Base-by-base conservation (phyloP, 1,284 basidiomycete genomes). In the Ustilago curta region DNA sequence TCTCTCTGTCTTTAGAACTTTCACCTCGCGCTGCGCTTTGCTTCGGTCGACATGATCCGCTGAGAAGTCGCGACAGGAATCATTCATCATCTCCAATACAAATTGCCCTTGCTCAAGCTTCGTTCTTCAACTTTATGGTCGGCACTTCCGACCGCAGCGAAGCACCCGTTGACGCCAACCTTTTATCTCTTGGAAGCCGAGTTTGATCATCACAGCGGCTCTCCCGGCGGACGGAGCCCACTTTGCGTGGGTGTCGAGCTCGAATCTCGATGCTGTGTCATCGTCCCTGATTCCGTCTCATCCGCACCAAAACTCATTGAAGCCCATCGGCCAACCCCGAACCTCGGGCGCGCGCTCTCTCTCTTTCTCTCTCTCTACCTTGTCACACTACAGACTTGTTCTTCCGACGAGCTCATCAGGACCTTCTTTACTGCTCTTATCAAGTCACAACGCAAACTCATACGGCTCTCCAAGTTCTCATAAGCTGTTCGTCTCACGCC, bases 221-320 rank as follows among this genome's bases (percentile, higher is more conserved):
- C 14, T 27, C 44, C 43, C 59, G 51, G 59, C 29, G 27, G 9
- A 42, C 11, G 43, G 35, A 47, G 56, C 16, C 16, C 4, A 14
- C 50, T 52, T 37, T 27, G 25, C 31, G 35, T 57, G 29, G 37
- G 29, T 19, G 21, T 31, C 31, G 23, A 60, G 7, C 3, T 49
- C 59, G 54, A 58, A 4, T n/a, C 11, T 25, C 19, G 23, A 50
- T n/a, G 29, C 39, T 49, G 27, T 35, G n/a, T 37, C 35, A 16
- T 27, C 16, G 45, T 58, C 44, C 31, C 54, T 44, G 49, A 35
- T 37, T 58, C 47, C 59, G 49, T 32, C 51, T 49, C 56, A 61
- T 55, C 59, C 58, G 52, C 47, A 48, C 48, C 43, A 29, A 47
- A 25, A 8, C 21, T 11, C 25, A 39, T n/a, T 9, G 7, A 32